phyloP scores from a whole-genome alignment of 352 stramenopile genomes.

The Aphanomyces stellatus region DNA sequence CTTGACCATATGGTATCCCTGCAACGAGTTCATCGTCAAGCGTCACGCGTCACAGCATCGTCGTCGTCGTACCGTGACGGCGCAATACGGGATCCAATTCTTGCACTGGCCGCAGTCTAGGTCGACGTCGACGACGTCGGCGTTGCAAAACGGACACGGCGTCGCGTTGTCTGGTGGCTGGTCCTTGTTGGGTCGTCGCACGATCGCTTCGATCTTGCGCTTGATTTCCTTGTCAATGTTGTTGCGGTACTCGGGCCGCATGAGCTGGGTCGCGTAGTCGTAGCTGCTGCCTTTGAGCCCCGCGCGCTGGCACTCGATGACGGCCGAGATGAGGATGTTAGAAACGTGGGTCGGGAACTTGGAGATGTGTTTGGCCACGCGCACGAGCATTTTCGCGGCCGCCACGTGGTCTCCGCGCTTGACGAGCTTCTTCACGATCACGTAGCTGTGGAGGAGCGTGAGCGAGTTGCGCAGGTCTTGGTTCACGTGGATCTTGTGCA shows the following conservation, averaged over 20 bases:
- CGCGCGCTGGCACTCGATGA: conserved; percentile 91
- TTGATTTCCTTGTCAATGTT: conserved; percentile 86
- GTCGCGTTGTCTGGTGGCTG: conserved; percentile 53
- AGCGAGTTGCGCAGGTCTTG: conserved; percentile 82
- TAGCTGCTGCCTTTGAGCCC: conserved; percentile 86
- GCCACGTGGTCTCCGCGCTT: conserved; percentile 76
- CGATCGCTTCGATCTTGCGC: conserved; percentile 92
- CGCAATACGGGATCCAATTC: conserved; percentile 89
- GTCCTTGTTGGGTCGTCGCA: conserved; percentile 87
- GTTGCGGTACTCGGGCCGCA: conserved; percentile 84
- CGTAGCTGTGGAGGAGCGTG: conserved; percentile 90
- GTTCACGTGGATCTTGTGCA: conserved; percentile 81
- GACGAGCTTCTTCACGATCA: conserved; percentile 90
- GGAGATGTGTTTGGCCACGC: conserved; percentile 86
- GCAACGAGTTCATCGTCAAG: neutral
- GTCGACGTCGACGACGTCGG: conserved; percentile 75
- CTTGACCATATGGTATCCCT: conserved; percentile 90
- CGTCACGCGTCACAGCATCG: neutral
- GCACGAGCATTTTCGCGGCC: conserved; percentile 84
- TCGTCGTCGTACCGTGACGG: conserved; percentile 63
- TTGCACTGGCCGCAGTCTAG: conserved; percentile 88
- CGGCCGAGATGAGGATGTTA: conserved; percentile 89
- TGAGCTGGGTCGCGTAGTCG: conserved; percentile 87
- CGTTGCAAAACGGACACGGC: conserved; percentile 77
- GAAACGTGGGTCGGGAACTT: conserved; percentile 88